Conservation (phyloP, 1,284 basidiomycete genomes). For the Somion occarium region DNA sequence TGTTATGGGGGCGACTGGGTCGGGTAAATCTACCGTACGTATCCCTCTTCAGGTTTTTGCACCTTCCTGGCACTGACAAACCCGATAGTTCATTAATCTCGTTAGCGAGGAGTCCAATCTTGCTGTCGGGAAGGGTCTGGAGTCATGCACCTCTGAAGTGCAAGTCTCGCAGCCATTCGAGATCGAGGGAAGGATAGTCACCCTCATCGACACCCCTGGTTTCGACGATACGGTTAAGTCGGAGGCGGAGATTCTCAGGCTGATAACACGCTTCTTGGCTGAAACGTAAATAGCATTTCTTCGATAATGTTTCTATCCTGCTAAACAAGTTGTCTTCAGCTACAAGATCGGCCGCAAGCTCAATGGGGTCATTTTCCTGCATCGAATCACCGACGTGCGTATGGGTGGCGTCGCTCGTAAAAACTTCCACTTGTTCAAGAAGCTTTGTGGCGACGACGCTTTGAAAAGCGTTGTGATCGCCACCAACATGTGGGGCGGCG, state of each 20-base stretch:
- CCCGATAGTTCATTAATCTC: conserved; percentile 32
- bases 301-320: background rate
- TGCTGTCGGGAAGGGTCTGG: conserved; percentile 23
- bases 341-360: conserved; percentile 34
- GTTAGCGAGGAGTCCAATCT: conserved; percentile 27
- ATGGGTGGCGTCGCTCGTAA: conserved; percentile 42
- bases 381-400: conserved; percentile 45
- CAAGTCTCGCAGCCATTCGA: conserved; percentile 26
- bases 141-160: conserved; percentile 31
- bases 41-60: background rate
- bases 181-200: conserved; percentile 21
- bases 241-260: conserved; percentile 11
- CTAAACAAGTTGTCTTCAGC: conserved; percentile 19
- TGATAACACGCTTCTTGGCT: conserved; percentile 9
- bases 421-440: conserved; percentile 44
- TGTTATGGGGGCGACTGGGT: conserved; percentile 7
- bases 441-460: conserved; percentile 42
- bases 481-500: conserved; percentile 47
- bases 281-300: conserved; percentile 2
- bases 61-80: background rate
- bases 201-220: conserved; percentile 12
- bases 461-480: conserved; percentile 44
- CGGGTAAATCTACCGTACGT: conserved; percentile 9
- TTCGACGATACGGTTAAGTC: conserved; percentile 11
- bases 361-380: conserved; percentile 47